Evolutionary conservation across 345 rosid species (phyloP).

Genomic region (Trapa bicornis): DNA sequence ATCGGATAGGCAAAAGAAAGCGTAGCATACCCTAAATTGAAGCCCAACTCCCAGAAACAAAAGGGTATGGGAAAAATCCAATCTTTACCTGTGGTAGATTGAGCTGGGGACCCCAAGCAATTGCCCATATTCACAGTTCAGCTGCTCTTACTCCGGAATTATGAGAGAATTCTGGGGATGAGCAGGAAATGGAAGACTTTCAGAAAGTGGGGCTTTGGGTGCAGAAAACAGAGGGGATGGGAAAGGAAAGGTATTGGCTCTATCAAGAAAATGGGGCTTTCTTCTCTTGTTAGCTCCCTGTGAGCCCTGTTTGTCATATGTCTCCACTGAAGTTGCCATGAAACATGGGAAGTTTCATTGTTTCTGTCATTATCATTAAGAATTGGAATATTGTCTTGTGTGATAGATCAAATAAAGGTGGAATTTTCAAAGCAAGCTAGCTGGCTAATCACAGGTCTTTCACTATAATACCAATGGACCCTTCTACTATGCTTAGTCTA

Average conservation of each 20-base stretch:
- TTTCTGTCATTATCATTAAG: too few species aligned
- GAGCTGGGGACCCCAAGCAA: conserved; percentile 11
- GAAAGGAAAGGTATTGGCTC: neutral
- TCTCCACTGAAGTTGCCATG: conserved; percentile 8
- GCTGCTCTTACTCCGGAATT: neutral
- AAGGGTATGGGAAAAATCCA: conserved; percentile 1
- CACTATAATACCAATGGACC: too few species aligned
- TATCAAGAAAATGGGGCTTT: neutral
- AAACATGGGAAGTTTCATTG: neutral
- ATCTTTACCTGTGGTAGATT: conserved; percentile 10
- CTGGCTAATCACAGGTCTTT: too few species aligned
- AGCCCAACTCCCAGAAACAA: neutral
- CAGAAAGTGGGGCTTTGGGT: neutral
- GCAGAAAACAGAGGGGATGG: neutral
- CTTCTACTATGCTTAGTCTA: too few species aligned
- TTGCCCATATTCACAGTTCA: conserved; percentile 6
- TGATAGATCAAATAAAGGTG: too few species aligned
- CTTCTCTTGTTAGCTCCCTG: neutral
- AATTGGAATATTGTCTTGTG: too few species aligned
- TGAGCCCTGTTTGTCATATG: neutral
- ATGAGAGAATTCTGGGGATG: neutral
- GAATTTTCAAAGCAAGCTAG: too few species aligned
- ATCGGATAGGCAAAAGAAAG: neutral
- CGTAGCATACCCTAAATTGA: neutral
- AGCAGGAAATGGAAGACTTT: neutral